Conservation (phyloP, 2,329 filamentous ascomycete genomes). For the Colletotrichum gigasporum region DNA sequence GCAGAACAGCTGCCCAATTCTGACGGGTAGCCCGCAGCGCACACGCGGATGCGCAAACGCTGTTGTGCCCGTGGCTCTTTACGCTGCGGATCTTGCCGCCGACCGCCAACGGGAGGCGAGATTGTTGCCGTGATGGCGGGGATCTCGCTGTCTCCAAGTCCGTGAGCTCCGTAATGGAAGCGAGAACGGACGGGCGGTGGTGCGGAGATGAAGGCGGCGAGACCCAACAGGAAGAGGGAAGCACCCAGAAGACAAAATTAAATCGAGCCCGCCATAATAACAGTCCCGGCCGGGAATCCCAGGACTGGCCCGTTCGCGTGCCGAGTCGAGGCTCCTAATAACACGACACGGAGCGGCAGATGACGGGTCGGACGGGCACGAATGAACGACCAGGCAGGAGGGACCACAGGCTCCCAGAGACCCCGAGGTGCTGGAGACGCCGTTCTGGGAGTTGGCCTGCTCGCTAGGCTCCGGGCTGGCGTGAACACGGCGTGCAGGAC, state of each 20-base stretch:
- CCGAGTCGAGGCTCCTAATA: background rate
- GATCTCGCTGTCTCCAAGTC: conserved; percentile 9
- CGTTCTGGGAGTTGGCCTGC: background rate
- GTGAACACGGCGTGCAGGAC: background rate
- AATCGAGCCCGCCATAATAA: background rate
- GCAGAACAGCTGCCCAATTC: conserved; percentile 21
- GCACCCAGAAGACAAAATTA: background rate
- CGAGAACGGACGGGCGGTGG: background rate
- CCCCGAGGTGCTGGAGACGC: background rate
- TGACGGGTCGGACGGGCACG: background rate
- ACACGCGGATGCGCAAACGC: conserved; percentile 12
- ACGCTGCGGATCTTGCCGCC: conserved; percentile 25
- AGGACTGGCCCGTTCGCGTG: background rate
- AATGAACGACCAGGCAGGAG: background rate
- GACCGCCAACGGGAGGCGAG: background rate
- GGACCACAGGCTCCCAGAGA: background rate
- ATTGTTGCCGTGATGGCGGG: conserved; percentile 1
- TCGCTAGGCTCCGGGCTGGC: no score
- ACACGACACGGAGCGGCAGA: background rate
- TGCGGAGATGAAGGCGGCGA: conserved; percentile 10
- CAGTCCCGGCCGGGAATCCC: background rate
- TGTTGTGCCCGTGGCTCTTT: conserved; percentile 7
- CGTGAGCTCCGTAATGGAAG: background rate
- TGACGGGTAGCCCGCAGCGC: conserved; percentile 8
- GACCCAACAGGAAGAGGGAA: background rate